phyloP scores from a whole-genome alignment of 371 early-diverging fungal species.

The Mucor racemosus region DNA sequence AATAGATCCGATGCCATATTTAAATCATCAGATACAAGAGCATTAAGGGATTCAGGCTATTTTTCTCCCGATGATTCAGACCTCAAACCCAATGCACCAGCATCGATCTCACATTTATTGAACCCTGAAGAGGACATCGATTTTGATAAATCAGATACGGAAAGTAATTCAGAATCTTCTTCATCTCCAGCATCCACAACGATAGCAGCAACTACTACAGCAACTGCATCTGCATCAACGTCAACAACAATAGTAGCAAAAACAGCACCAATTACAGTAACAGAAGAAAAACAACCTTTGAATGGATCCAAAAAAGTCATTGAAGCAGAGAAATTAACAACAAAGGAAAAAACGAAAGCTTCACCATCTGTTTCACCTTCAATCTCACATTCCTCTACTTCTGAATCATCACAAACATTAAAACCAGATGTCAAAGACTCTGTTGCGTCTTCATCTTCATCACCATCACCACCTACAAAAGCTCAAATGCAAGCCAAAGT shows the following conservation, averaged over 20 bases:
- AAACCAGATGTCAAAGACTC: background rate
- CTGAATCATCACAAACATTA: background rate
- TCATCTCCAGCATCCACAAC: background rate
- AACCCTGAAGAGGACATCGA: background rate
- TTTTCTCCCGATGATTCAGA: conserved; percentile 15
- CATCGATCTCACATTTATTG: conserved; percentile 12
- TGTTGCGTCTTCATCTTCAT: background rate
- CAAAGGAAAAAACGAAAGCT: background rate
- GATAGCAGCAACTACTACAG: background rate
- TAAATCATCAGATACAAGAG: conserved; percentile 16
- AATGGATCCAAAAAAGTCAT: background rate
- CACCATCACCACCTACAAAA: conserved; percentile 2
- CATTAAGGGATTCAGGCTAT: conserved; percentile 24
- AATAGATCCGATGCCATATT: conserved; percentile 17
- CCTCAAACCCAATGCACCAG: background rate
- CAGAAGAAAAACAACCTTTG: background rate
- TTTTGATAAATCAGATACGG: background rate
- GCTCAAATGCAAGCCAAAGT: background rate
- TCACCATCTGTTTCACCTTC: background rate
- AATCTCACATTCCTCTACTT: background rate
- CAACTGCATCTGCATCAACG: background rate
- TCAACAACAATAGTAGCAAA: background rate
- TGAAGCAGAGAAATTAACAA: background rate
- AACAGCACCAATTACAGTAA: background rate
- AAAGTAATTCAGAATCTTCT: background rate